Base-by-base conservation (phyloP, 1,139 yeast genomes). In the Casaregolazyma suthepensis region DNA sequence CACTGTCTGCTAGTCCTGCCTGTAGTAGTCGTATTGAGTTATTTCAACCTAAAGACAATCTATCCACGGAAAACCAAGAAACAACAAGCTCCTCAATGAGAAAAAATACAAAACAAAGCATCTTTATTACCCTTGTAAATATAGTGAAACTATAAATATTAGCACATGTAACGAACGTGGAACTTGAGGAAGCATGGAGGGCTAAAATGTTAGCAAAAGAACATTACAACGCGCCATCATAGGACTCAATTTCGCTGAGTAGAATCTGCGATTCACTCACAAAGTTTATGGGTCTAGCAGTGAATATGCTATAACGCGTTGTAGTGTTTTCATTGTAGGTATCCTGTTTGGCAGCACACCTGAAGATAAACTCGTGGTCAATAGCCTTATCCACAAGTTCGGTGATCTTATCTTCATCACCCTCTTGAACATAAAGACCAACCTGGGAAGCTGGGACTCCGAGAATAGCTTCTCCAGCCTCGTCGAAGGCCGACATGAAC, bases 401-500 rank as follows among this genome's bases (percentile, higher is more conserved):
- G 40, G 76, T 72, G 60, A 84, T 79, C 15, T 23, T 46, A 2
- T 67, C 71, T 17, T 76, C 76, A 50, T 78, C 79, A 37, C 71
- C 67, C 17, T 71, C 75, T 20, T 77, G 78, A 64, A 79, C 79
- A 59, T 82, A 64, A 47, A 74, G 74, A 53, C 78, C 70, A 57
- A 91, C 71, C 49, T 86, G 89, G 48, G 80, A 76, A 0, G 98
- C 99, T 37, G 81, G 71, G 46, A 76, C 71, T 2, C 90, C 93
- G 53, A 93, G 71, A 48, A 94, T 71, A 59, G 75, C 75, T 48
- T 75, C 76, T 0, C 95, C 98, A 60, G 85, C 87, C 38, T 85
- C 93, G 67, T 93, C 96, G 66, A 94, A 94, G 54, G 87, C 75
- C 0, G 96, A 85, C 38, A 87, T 73, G 96, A 97, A 90, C 57